Evolutionary conservation across 495 filamentous ascomycete species (phyloP).

Genomic region (Friedmanniomyces simplex): DNA sequence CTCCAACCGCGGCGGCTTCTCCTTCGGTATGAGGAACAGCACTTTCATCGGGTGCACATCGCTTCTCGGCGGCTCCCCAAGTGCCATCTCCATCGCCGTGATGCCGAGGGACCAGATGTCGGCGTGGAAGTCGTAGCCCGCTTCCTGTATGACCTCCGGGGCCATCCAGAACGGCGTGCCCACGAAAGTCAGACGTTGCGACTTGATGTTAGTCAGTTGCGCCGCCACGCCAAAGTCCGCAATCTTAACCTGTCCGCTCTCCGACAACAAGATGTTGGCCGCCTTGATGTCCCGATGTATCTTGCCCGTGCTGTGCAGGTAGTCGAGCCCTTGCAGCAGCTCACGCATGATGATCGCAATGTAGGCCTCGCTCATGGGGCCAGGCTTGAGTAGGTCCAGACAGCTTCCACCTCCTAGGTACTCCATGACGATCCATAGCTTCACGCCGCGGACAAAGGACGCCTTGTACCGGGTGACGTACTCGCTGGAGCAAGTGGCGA

Average conservation of each 20-base stretch:
- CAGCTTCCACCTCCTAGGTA: conserved; percentile 91
- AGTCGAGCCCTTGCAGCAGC: conserved; percentile 79
- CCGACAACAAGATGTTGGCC: conserved; percentile 44
- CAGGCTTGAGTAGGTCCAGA: conserved; percentile 82
- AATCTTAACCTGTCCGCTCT: conserved; percentile 86
- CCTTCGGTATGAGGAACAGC: conserved; percentile 92
- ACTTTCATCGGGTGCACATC: conserved; percentile 97
- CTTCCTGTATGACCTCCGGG: conserved; percentile 94
- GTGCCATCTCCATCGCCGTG: conserved; percentile 85
- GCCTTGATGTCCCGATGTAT: conserved; percentile 90
- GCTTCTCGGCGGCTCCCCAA: conserved; percentile 86
- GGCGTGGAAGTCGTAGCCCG: conserved; percentile 93
- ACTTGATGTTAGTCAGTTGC: conserved; percentile 94
- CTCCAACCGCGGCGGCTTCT: conserved; percentile 72
- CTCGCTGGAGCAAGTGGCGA: conserved; percentile 85
- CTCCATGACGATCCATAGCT: conserved; percentile 97
- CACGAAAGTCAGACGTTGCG: conserved; percentile 96
- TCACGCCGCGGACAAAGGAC: conserved; percentile 86
- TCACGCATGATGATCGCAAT: conserved; percentile 91
- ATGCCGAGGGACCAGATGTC: conserved; percentile 98
- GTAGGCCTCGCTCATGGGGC: conserved; percentile 82
- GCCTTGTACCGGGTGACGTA: conserved; percentile 97
- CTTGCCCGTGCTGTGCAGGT: conserved; percentile 90
- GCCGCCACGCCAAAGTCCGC: conserved; percentile 97
- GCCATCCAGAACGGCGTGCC: conserved; percentile 99